phyloP scores from a whole-genome alignment of 352 stramenopile species.

The Globisporangium ultimum region DNA sequence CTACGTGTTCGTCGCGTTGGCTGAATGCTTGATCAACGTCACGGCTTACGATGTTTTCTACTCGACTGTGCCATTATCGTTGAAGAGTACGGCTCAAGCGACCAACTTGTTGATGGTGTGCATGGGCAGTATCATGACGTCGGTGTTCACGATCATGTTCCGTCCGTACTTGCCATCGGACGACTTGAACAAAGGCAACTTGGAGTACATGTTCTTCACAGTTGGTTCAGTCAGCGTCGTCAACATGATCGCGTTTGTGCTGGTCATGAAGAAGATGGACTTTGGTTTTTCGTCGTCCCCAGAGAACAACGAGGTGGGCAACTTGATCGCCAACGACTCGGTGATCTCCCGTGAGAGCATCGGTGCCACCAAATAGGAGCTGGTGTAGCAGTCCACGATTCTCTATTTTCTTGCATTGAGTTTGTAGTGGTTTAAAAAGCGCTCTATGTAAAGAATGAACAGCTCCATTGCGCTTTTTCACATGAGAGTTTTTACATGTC shows the following conservation, averaged over 20 bases:
- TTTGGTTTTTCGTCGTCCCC: conserved; percentile 21
- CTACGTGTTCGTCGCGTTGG: conserved; percentile 56
- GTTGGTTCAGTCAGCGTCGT: conserved; percentile 41
- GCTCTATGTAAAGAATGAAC: no score
- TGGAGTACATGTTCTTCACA: conserved; percentile 75
- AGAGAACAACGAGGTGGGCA: no score
- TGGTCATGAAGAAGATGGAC: conserved; percentile 53
- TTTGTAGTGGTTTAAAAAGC: no score
- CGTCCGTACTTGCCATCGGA: conserved; percentile 38
- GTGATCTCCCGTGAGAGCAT: no score
- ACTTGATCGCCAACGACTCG: no score
- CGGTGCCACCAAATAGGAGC: no score
- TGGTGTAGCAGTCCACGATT: no score
- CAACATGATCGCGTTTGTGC: conserved; percentile 48
- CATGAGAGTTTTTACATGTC: no score
- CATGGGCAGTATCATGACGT: conserved; percentile 53
- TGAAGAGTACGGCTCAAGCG: conserved; percentile 57
- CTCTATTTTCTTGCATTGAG: no score
- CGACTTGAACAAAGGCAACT: conserved; percentile 56
- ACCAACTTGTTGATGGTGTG: conserved; percentile 59
- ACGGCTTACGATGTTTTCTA: conserved; percentile 63
- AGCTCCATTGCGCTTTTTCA: no score
- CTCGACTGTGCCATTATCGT: conserved; percentile 41
- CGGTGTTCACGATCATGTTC: no score
- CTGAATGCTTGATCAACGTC: conserved; percentile 62